Evolutionary conservation across 2,329 filamentous ascomycete species (phyloP).

Genomic region (Monilinia fructigena): DNA sequence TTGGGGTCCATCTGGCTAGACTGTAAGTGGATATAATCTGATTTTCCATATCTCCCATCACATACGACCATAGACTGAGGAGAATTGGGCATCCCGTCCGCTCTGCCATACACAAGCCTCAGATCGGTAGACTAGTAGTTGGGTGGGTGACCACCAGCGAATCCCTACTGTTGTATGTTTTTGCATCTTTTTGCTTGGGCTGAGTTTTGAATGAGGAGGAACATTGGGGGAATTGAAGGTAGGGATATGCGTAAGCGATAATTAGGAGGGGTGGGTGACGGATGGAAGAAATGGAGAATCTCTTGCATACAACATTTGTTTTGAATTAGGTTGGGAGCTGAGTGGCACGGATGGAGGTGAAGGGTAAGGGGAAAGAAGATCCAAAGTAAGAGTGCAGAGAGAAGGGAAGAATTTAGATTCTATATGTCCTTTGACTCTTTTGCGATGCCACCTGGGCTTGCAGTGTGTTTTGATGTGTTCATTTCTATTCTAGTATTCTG

Average conservation of each 20-base stretch:
- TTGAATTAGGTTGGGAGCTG: no score
- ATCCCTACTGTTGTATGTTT: slow-evolving; percentile 17
- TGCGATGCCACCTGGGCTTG: no score
- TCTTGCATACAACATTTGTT: no score
- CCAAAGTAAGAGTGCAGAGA: no score
- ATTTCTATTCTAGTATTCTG: no score
- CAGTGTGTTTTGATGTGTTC: no score
- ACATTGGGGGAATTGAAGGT: neutral
- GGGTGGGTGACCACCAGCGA: slow-evolving; percentile 19
- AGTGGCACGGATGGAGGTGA: no score
- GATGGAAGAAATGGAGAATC: no score
- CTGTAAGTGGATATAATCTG: accelerated
- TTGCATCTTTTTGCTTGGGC: neutral
- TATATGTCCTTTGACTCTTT: no score
- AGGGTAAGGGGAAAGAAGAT: no score
- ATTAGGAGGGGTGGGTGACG: neutral
- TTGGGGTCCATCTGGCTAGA: neutral
- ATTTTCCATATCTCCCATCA: accelerated
- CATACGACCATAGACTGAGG: slow-evolving; percentile 11
- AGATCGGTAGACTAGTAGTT: slow-evolving; percentile 18
- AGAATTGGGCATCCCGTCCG: slow-evolving; percentile 5
- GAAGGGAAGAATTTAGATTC: no score
- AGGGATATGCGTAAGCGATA: neutral
- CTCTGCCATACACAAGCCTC: slow-evolving; percentile 19
- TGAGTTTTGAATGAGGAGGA: neutral